Base-by-base conservation (phyloP, 495 filamentous ascomycete genomes). In the Hypoxylon crocopeplum region DNA sequence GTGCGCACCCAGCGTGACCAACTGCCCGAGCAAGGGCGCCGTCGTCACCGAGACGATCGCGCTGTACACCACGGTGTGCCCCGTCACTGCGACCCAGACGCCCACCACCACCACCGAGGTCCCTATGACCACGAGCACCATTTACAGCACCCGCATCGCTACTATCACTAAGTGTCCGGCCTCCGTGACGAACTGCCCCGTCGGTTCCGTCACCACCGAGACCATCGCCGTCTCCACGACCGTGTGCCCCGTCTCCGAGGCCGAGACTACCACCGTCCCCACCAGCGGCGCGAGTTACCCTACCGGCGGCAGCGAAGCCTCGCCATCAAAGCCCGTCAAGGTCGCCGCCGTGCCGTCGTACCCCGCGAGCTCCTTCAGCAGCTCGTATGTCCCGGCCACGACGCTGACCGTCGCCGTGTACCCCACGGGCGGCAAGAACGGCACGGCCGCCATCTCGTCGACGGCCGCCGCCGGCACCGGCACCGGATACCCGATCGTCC, bases 151-250 rank as follows among this genome's bases (percentile, higher is more conserved):
- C 21, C 81, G 69, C 37, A 69, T 75, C 55, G 71, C 79, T 58
- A 85, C 84, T 1, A 76, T 85, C 65, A 84, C 79, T 5, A 76
- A 76, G 66, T 88, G 84, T 64, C 77, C 79, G 0, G 60, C 83
- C 2, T 80, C 70, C 5, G 81, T 86, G 5, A 80, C 77, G 8
- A 68, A 84, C 71, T 87, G 85, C 75, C 82, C 83, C 39, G 79
- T 69, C 27, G 74, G 71, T 54, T 49, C 66, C 21, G 69, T 75
- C 16, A 76, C 72, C 10, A 80, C 74, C 22, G 66, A 75, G 39
- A 59, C 67, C 25, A 61, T 77, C 39, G 40, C 71, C 20, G 48
- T 77, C 24, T 70, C 34, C 21, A 54, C 27, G 8, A 51, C 51
- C 13, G 42, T 46, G 20, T 63, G 39, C 12, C 55, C 39, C 11